Percentiles rank a stretch among this genome's conserved stretches.
These are phyloP conservation scores for Euphrasia arctica DNA, from an alignment of 305 asterid genomes.

Conservation along the genomic window DNA sequence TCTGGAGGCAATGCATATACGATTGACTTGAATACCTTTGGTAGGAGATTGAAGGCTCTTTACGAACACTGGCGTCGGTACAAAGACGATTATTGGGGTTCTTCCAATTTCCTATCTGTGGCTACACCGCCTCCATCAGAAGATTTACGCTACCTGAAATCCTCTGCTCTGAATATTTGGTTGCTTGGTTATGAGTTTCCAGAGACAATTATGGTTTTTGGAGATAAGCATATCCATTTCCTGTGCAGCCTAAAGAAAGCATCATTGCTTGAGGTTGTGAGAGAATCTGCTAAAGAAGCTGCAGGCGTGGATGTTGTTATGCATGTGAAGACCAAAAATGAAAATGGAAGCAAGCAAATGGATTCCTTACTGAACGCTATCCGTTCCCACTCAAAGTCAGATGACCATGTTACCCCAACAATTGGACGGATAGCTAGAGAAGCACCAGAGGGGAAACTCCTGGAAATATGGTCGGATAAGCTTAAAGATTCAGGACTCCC, in stretches of 20 bases:
- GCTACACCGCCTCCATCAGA: constrained; percentile 71
- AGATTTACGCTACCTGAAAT: constrained; percentile 66
- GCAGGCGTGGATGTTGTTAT: constrained; percentile 46
- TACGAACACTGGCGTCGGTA: constrained; percentile 53
- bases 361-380: constrained; percentile 45
- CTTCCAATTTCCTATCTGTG: constrained; percentile 47
- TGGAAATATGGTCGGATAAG: constrained; percentile 58
- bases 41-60: constrained; percentile 43
- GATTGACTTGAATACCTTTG: constrained; percentile 49
- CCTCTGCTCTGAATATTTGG: constrained; percentile 74
- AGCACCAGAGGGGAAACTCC: constrained; percentile 58
- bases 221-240: constrained; percentile 51
- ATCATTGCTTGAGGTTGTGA: constrained; percentile 49
- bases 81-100: constrained; percentile 57
- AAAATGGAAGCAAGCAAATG: constrained; percentile 51
- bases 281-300: constrained; percentile 44
- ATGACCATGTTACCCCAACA: constrained; percentile 19
- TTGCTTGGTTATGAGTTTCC: constrained; percentile 83
- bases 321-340: constrained; percentile 53
- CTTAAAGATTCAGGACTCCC: constrained; percentile 42
- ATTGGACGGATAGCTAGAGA: constrained; percentile 63
- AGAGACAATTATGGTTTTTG: constrained; percentile 73
- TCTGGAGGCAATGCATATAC: constrained; percentile 36
- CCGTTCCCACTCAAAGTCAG: constrained; percentile 33
- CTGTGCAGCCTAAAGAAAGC: constrained; percentile 79